Conservation (phyloP, 371 early-diverging fungal species). For the Mucor piriformis region DNA sequence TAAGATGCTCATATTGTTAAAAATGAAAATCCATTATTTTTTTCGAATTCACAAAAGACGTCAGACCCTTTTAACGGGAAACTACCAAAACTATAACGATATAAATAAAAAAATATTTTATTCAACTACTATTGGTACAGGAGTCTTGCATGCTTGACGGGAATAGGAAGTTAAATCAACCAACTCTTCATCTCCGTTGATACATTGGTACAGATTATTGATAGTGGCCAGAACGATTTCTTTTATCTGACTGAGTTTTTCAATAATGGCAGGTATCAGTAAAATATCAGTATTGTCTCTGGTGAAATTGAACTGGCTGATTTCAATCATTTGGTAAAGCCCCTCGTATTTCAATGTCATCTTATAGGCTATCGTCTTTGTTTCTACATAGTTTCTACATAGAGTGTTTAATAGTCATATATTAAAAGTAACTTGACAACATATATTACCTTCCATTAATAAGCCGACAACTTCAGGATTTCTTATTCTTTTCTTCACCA, state of each 20-base stretch:
- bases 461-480: constrained; percentile 23
- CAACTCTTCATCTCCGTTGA: no score
- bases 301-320: constrained; percentile 4
- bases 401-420: constrained; percentile 2
- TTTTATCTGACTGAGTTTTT: constrained; percentile 9
- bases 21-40: no score
- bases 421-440: background rate
- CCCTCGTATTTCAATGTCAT: constrained; percentile 11
- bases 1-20: no score
- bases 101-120: no score
- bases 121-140: background rate
- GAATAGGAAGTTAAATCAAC: constrained; percentile 2
- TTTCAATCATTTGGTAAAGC: constrained; percentile 11
- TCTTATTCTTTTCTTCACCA: constrained; percentile 17
- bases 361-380: constrained; percentile 2
- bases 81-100: no score
- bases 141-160: constrained; percentile 8
- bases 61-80: no score
- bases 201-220: background rate
- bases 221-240: background rate
- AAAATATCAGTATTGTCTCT: constrained; percentile 12
- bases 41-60: no score
- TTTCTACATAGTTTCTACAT: background rate
- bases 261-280: constrained; percentile 8
- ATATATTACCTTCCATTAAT: constrained; percentile 12